Percentiles rank a stretch among this genome's conserved stretches.
Conservation (phyloP, 768 basidiomycete genomes). For the Naganishia onofrii region DNA sequence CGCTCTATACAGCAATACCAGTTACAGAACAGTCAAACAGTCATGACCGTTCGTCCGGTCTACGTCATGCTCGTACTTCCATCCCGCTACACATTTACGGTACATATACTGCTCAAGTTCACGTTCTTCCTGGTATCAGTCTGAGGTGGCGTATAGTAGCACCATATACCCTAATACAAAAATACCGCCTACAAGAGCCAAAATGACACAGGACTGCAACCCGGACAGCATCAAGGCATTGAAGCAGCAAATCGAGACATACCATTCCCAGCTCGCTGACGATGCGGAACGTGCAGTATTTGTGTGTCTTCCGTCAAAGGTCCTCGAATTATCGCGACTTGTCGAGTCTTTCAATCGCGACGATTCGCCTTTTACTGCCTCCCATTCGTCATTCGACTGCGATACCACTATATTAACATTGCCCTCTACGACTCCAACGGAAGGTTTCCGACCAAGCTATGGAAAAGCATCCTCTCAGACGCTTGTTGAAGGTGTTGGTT, state of each 20-base stretch:
- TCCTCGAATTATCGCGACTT: slow-evolving; percentile 13
- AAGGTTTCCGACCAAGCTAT: slow-evolving; percentile 2
- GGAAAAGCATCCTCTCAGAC: not conserved
- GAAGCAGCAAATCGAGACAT: not conserved
- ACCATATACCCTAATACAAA: not conserved
- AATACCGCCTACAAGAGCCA: not conserved
- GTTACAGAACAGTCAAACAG: not conserved
- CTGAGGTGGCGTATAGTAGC: not conserved
- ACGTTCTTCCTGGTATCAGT: too few relatives aligned
- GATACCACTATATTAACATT: slow-evolving; percentile 20
- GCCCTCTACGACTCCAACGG: slow-evolving; percentile 10
- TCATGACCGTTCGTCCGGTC: not conserved
- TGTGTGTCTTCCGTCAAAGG: slow-evolving; percentile 19
- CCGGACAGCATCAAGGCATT: slow-evolving; percentile 14
- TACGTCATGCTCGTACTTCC: not conserved
- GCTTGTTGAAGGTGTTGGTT: not conserved
- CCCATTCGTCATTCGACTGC: not conserved
- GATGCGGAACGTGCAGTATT: slow-evolving; percentile 19
- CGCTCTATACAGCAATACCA: not conserved
- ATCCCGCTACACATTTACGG: not conserved
- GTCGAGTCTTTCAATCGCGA: slow-evolving; percentile 15
- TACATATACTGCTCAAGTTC: too few relatives aligned
- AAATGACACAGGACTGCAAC: slow-evolving; percentile 1
- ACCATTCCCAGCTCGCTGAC: slow-evolving; percentile 3
- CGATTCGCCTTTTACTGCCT: slow-evolving; percentile 19